A percentile compares a stretch with the other conserved stretches of the same genome.
These are phyloP conservation scores for Ramichloridium luteum DNA, from an alignment of 2,329 filamentous ascomycete species.

Conservation along the genomic window DNA sequence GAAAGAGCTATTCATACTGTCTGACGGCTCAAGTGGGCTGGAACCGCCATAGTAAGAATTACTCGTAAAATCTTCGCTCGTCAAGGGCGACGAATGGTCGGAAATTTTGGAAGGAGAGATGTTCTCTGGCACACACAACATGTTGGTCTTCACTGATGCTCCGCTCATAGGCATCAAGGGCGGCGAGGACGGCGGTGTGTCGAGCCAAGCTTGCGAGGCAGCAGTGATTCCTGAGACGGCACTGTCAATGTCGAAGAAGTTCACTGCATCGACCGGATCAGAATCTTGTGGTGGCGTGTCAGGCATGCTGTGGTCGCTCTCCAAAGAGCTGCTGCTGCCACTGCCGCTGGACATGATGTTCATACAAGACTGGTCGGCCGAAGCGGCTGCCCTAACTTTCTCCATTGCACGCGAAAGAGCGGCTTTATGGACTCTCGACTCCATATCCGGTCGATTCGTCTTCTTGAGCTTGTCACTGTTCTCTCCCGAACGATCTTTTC, in stretches of 20 bases:
- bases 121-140: constrained; percentile 14
- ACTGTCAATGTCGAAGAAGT: constrained; percentile 19
- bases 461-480: constrained; percentile 10
- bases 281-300: constrained; percentile 21
- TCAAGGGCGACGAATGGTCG: constrained; percentile 12
- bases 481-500: constrained; percentile 40
- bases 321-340: constrained; percentile 18
- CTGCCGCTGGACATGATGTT: constrained; percentile 5
- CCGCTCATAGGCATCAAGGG: constrained; percentile 7
- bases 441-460: constrained; percentile 39
- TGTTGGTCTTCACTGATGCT: constrained; percentile 9
- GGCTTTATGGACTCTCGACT: constrained; percentile 46
- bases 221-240: constrained; percentile 15
- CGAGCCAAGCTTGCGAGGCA: constrained; percentile 16
- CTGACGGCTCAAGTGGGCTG: constrained; percentile 9
- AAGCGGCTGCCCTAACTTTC: constrained; percentile 8
- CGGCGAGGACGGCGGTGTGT: constrained; percentile 23
- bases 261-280: constrained; percentile 19
- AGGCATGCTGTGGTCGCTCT: constrained; percentile 22
- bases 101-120: constrained; percentile 18
- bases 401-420: constrained; percentile 38
- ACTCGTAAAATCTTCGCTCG: constrained; percentile 4
- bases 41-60: constrained; percentile 11
- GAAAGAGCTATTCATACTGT: constrained; percentile 7
- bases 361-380: constrained; percentile 6